These are phyloP conservation scores for Candida quercuum DNA, from an alignment of 805 yeast genomes.

Conservation along the genomic window DNA sequence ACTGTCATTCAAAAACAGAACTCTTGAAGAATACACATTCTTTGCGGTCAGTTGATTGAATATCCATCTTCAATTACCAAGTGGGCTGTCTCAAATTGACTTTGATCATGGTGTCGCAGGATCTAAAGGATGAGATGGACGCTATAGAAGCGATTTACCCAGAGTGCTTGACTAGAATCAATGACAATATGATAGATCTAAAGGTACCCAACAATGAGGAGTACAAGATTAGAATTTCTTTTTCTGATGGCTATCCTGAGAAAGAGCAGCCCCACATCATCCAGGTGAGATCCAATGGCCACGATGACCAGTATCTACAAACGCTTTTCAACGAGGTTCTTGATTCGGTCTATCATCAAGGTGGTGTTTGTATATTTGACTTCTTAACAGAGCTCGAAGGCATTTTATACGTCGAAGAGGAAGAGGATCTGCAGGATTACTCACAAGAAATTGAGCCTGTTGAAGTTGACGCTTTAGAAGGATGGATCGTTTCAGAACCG, in stretches of 20 bases:
- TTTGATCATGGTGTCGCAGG: slow-evolving; percentile 32
- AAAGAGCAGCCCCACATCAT: slow-evolving; percentile 53
- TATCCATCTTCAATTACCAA: not conserved
- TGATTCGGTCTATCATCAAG: slow-evolving; percentile 46
- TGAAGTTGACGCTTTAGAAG: slow-evolving; percentile 45
- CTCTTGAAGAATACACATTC: no score
- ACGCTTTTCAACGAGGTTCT: slow-evolving; percentile 45
- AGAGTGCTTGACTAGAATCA: slow-evolving; percentile 37
- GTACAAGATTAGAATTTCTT: slow-evolving; percentile 58
- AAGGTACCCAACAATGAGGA: slow-evolving; percentile 58
- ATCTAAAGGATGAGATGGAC: slow-evolving; percentile 64
- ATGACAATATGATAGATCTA: slow-evolving; percentile 37
- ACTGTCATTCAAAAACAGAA: no score
- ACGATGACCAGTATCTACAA: slow-evolving; percentile 42
- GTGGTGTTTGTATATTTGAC: slow-evolving; percentile 76
- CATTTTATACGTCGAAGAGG: slow-evolving; percentile 34
- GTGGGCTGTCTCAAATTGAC: no score
- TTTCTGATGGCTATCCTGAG: slow-evolving; percentile 68
- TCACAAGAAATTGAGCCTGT: slow-evolving; percentile 9
- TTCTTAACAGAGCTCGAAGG: slow-evolving; percentile 63
- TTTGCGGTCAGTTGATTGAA: no score
- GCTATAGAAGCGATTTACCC: slow-evolving; percentile 90
- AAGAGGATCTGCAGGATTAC: slow-evolving; percentile 4
- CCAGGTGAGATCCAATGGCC: slow-evolving; percentile 40
- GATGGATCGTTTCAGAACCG: slow-evolving; percentile 77